Evolutionary conservation across 176 grass and related monocot genomes (phyloP).

Genomic region (Pontederia crassipes): DNA sequence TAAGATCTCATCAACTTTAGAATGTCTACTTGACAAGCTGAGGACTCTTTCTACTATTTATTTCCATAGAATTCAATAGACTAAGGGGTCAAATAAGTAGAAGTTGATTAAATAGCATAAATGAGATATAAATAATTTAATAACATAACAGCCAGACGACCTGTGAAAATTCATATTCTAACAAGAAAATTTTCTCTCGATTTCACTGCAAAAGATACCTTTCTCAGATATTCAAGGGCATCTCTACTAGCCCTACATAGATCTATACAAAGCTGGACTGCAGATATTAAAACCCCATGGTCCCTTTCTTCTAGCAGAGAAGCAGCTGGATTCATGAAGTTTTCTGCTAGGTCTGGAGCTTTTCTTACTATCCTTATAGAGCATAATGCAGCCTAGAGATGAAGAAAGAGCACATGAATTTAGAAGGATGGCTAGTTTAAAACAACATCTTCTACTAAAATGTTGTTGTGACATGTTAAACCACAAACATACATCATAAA

Average conservation of each 20-base stretch:
- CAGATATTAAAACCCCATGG: constrained; percentile 82
- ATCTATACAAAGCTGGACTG: constrained; percentile 78
- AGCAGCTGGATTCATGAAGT: constrained; percentile 64
- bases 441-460: not conserved
- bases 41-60: no score
- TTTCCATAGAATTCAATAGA: no score
- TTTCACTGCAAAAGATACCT: constrained; percentile 31
- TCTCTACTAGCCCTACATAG: constrained; percentile 82
- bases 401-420: constrained; percentile 14
- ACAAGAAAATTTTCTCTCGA: no score
- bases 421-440: constrained; percentile 9
- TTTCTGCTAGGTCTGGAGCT: constrained; percentile 88
- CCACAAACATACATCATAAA: no score
- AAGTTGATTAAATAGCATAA: no score
- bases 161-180: no score
- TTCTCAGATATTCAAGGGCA: constrained; percentile 72
- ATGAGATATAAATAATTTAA: no score
- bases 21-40: no score
- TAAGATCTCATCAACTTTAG: no score
- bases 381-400: constrained; percentile 77
- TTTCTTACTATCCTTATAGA: constrained; percentile 89
- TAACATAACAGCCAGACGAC: no score
- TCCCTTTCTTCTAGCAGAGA: constrained; percentile 88
- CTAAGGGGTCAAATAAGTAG: no score
- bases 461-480: no score